These are phyloP conservation scores for Curvularia eragrostidis DNA, from an alignment of 2,329 filamentous ascomycete genomes.

Conservation along the genomic window DNA sequence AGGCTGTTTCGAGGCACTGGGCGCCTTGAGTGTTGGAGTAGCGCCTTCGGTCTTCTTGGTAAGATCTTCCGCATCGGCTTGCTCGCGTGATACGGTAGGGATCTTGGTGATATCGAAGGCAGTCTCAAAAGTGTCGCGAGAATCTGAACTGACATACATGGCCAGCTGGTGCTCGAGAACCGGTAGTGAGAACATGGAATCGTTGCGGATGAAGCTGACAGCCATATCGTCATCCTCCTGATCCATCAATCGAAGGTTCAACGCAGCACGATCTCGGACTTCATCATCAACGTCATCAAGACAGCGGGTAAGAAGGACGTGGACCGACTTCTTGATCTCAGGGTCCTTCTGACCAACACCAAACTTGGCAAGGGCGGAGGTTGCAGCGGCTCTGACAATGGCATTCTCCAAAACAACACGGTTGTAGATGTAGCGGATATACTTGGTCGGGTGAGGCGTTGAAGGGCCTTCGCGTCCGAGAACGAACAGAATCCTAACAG, in stretches of 20 bases:
- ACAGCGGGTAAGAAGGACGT: slow-evolving; percentile 89
- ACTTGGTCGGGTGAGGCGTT: slow-evolving; percentile 95
- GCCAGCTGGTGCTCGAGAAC: slow-evolving; percentile 97
- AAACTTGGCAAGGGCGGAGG: slow-evolving; percentile 95
- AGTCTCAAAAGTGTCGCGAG: slow-evolving; percentile 80
- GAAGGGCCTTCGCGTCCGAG: slow-evolving; percentile 94
- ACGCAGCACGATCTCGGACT: slow-evolving; percentile 90
- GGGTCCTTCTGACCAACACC: slow-evolving; percentile 93
- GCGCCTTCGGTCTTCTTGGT: slow-evolving; percentile 96
- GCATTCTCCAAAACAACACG: slow-evolving; percentile 96
- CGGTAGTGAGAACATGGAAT: slow-evolving; percentile 93
- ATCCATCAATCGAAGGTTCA: slow-evolving; percentile 90
- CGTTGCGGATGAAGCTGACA: slow-evolving; percentile 89
- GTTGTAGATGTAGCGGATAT: slow-evolving; percentile 99
- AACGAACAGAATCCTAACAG: slow-evolving; percentile 91
- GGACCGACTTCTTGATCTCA: slow-evolving; percentile 94
- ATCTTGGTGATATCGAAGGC: slow-evolving; percentile 93
- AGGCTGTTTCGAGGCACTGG: slow-evolving; percentile 79
- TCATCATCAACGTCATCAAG: slow-evolving; percentile 98
- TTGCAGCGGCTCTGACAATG: slow-evolving; percentile 91
- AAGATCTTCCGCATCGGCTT: slow-evolving; percentile 93
- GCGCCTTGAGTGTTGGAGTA: slow-evolving; percentile 91
- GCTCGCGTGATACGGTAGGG: slow-evolving; percentile 91
- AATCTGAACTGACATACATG: slow-evolving; percentile 93
- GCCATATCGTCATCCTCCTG: slow-evolving; percentile 86